These are phyloP conservation scores for Astrothelium macrocarpum DNA, from an alignment of 495 filamentous ascomycete genomes.

Conservation along the genomic window DNA sequence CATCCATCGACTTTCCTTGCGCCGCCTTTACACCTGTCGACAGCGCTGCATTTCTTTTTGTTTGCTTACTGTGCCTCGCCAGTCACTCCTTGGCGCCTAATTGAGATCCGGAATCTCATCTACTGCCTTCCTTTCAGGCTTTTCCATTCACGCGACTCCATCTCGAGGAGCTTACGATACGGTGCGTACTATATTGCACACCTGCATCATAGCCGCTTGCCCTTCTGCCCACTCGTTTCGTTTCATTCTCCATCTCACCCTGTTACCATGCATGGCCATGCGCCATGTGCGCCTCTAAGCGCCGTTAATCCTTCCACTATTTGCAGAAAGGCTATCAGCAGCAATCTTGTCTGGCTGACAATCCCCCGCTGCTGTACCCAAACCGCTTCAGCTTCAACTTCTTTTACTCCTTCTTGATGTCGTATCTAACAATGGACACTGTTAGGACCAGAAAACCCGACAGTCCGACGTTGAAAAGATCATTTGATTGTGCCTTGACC, in stretches of 20 bases:
- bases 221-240: background rate
- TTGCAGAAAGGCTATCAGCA: background rate
- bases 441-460: constrained; percentile 21
- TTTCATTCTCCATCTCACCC: background rate
- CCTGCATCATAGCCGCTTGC: background rate
- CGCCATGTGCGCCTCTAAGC: background rate
- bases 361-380: background rate
- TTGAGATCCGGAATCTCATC: constrained; percentile 6
- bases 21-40: background rate
- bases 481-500: constrained; percentile 19
- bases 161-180: background rate
- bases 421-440: constrained; percentile 7
- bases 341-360: background rate
- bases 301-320: background rate
- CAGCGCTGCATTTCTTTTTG: background rate
- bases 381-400: background rate
- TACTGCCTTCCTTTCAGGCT: background rate
- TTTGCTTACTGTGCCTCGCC: background rate
- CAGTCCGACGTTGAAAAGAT: constrained; percentile 27
- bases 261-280: background rate
- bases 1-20: background rate
- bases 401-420: constrained; percentile 1
- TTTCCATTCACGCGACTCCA: background rate
- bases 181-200: background rate
- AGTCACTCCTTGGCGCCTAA: constrained; percentile 4